Evolutionary conservation across 140 eudicot species (phyloP), one percentile per base, ranked within the genome.

Genomic region (Oenanthe javanica): DNA sequence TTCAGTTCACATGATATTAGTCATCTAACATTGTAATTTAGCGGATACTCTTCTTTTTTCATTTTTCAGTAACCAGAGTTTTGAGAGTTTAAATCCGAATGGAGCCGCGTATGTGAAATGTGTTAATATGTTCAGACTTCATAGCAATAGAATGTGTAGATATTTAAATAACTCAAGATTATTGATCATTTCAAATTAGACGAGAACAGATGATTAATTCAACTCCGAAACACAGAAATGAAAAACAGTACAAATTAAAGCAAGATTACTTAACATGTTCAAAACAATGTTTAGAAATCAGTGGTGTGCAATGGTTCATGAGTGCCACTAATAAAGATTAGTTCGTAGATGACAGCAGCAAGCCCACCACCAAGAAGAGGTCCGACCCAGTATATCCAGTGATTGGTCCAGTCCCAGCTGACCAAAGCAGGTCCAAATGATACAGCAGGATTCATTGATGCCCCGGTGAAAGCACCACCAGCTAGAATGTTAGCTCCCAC

Each of bases 401-500:
- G 89, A 84, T 18, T n/a, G 0, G 84, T 71, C 79, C 77, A 85
- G 84, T 76, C 82, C 89, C 81, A 85, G 77, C 89, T 85, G 80
- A 88, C 89, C 77, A 85, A 74, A 3, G 91, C 89, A 3, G 91
- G 91, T 0, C 91, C 91, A 75, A 87, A 87, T 1, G 88, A 87
- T 0, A 87, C 88, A 0, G 88, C 88, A 15, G 87, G 91, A 87
- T 88, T 88, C 91, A 88, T 88, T 3, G 91, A 85, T 19, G 91
- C 91, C 21, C 91, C 91, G 0, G 84, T 83, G 73, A 88, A 88
- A 6, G 89, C 89, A 64, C 91, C 91, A 47, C 89, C 91, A 25
- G 87, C 89, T 52, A 88, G 81, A 79, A 85, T 88, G 79, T 88
- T 88, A 71, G 91, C 91, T 9, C 87, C 91, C 38, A 88, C 91